Evolutionary conservation across 495 filamentous ascomycete species (phyloP).

Genomic region (Podospora anserina): DNA sequence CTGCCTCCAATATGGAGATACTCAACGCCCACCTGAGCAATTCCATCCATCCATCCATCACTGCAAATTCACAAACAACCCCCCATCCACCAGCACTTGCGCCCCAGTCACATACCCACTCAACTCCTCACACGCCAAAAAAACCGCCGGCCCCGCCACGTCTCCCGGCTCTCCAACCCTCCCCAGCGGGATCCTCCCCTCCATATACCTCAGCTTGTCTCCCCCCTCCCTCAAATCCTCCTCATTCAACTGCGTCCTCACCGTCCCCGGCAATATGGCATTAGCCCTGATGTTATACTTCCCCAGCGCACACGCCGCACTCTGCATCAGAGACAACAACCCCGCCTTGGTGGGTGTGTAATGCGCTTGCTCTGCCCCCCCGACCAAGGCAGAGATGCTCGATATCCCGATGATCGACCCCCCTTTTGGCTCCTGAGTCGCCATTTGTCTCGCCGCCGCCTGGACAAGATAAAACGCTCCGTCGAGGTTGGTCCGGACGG

Average conservation of each 20-base stretch:
- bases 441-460: conserved; percentile 80
- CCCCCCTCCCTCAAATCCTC: conserved; percentile 63
- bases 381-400: conserved; percentile 85
- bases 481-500: conserved; percentile 74
- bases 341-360: conserved; percentile 94
- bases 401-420: conserved; percentile 83
- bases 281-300: conserved; percentile 78
- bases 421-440: conserved; percentile 55
- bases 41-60: conserved; percentile 21
- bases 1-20: too few relatives aligned
- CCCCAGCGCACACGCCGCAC: conserved; percentile 72
- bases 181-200: conserved; percentile 77
- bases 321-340: conserved; percentile 80
- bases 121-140: conserved; percentile 74
- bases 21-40: neutral
- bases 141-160: conserved; percentile 80
- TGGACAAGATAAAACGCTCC: conserved; percentile 84
- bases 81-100: conserved; percentile 83
- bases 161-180: conserved; percentile 65
- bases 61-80: conserved; percentile 60
- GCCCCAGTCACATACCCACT: conserved; percentile 80
- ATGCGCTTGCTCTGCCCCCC: conserved; percentile 75
- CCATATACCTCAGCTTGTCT: conserved; percentile 77
- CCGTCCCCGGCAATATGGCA: conserved; percentile 80
- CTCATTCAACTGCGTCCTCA: conserved; percentile 83